A percentile compares a stretch with the other conserved stretches of the same genome.
These are phyloP conservation scores for Aspergillus tamarii DNA, from an alignment of 2,329 filamentous ascomycete species.

Conservation along the genomic window DNA sequence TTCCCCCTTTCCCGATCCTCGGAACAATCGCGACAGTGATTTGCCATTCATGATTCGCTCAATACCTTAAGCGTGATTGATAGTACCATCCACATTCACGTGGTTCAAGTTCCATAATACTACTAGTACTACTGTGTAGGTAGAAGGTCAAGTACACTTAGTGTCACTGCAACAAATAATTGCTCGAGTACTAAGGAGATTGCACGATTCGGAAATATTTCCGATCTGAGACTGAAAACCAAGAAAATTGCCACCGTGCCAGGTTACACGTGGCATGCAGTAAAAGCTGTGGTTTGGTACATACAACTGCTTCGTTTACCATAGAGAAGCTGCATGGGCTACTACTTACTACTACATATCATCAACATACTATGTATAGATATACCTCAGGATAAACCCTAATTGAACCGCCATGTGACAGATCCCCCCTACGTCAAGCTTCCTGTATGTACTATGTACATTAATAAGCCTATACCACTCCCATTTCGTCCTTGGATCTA, in stretches of 20 bases:
- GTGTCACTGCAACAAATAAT: background rate
- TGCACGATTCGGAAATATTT: background rate
- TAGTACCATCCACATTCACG: slow-evolving; percentile 1
- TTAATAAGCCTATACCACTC: background rate
- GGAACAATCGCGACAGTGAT: background rate
- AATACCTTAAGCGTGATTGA: background rate
- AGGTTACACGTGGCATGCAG: slow-evolving; percentile 15
- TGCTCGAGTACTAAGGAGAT: background rate
- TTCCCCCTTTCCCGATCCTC: background rate
- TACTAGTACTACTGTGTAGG: too few relatives aligned
- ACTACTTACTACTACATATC: background rate
- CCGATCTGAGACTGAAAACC: background rate
- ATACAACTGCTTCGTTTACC: background rate
- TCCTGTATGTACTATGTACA: background rate
- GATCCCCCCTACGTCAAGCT: background rate
- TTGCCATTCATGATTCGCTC: background rate
- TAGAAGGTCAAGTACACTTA: background rate
- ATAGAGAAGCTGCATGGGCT: background rate
- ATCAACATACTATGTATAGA: background rate
- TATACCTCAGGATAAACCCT: background rate
- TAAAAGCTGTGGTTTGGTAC: background rate
- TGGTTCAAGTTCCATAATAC: background rate
- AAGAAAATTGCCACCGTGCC: background rate
- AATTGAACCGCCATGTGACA: background rate
- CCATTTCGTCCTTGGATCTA: background rate